phyloP scores from a whole-genome alignment of 495 filamentous ascomycete genomes.

The Penicillium coffeae region DNA sequence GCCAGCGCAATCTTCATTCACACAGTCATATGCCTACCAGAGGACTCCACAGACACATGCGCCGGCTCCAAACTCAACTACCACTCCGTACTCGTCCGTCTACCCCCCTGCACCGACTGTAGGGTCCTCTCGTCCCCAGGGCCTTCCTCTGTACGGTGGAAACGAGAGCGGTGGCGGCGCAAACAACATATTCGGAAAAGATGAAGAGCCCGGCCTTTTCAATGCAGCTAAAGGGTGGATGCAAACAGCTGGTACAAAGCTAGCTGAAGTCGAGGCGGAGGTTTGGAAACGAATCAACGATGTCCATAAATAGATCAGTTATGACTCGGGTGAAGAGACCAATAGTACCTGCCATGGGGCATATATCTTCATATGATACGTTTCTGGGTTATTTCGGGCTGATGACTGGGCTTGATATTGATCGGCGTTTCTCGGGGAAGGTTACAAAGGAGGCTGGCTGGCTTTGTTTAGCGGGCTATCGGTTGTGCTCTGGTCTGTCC shows the following conservation, averaged over 20 bases:
- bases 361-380: background rate
- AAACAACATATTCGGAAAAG: constrained; percentile 20
- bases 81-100: constrained; percentile 46
- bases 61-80: constrained; percentile 33
- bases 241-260: constrained; percentile 55
- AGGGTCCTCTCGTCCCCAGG: constrained; percentile 12
- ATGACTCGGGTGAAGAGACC: no score
- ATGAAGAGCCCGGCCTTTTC: constrained; percentile 47
- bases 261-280: constrained; percentile 61
- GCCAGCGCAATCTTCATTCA: constrained; percentile 22
- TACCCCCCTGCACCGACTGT: constrained; percentile 44
- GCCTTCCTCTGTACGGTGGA: constrained; percentile 24
- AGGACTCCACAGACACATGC: constrained; percentile 7
- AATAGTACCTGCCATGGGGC: no score
- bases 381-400: background rate
- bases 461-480: no score
- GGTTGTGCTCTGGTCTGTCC: no score
- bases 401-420: no score
- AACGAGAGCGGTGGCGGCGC: constrained; percentile 17
- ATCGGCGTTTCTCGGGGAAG: no score
- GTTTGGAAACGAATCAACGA: constrained; percentile 68
- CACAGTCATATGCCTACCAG: constrained; percentile 17
- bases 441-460: no score
- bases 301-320: constrained; percentile 26
- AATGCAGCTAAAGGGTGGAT: constrained; percentile 58